Evolutionary conservation across 768 basidiomycete species (phyloP).

Genomic region (Grammothele lineata): DNA sequence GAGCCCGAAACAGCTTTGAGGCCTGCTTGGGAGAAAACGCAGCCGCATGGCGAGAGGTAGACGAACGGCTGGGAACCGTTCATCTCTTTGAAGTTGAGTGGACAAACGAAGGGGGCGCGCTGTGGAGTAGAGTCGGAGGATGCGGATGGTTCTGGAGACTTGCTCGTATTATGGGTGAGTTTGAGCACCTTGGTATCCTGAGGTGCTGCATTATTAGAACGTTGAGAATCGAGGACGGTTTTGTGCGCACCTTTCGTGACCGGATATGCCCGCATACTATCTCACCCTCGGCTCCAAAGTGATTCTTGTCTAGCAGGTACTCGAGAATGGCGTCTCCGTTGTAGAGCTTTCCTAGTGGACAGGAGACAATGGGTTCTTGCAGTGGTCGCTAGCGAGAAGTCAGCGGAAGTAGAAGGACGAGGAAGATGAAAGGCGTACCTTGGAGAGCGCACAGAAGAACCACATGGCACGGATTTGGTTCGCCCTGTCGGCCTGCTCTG

Average conservation of each 20-base stretch:
- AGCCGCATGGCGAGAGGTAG: slow-evolving; percentile 82
- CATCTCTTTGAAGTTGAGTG: slow-evolving; percentile 92
- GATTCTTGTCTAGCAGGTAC: slow-evolving; percentile 75
- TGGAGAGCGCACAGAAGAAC: slow-evolving; percentile 94
- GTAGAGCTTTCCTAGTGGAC: slow-evolving; percentile 89
- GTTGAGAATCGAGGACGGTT: no score
- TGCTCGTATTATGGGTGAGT: slow-evolving; percentile 66
- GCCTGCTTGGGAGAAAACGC: slow-evolving; percentile 85
- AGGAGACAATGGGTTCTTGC: slow-evolving; percentile 86
- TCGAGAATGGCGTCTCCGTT: slow-evolving; percentile 95
- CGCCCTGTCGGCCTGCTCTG: slow-evolving; percentile 86
- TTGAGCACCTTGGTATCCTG: slow-evolving; percentile 85
- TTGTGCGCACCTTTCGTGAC: slow-evolving; percentile 81
- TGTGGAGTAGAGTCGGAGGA: slow-evolving; percentile 40
- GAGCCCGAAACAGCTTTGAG: slow-evolving; percentile 59
- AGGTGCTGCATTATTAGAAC: background rate
- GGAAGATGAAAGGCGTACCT: slow-evolving; percentile 45
- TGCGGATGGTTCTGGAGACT: slow-evolving; percentile 29
- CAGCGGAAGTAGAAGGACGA: background rate
- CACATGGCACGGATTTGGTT: slow-evolving; percentile 85
- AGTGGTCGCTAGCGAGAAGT: slow-evolving; percentile 57
- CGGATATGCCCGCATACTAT: slow-evolving; percentile 87
- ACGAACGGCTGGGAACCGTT: slow-evolving; percentile 87
- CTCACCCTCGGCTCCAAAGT: slow-evolving; percentile 86
- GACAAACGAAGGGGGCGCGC: slow-evolving; percentile 78